Percentiles rank a stretch among this genome's conserved stretches.
Evolutionary conservation across 1,284 basidiomycete genomes (phyloP).

Genomic region (Exsudoporus floridanus): DNA sequence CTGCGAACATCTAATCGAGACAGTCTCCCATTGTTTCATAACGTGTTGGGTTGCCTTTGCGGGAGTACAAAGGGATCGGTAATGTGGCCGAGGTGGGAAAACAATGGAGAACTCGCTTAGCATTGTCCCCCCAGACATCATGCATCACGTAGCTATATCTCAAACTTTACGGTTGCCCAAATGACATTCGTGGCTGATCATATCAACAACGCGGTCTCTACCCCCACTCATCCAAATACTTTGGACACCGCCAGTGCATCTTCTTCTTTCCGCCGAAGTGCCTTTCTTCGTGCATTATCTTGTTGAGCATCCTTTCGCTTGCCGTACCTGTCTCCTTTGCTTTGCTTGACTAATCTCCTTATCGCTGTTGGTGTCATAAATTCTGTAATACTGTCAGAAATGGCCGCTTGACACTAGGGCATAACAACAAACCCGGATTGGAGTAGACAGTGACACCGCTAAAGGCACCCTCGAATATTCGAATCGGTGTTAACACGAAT

Average conservation of each 20-base stretch:
- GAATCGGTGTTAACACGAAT: slow-evolving; percentile 96
- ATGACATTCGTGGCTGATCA: neutral
- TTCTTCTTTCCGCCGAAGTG: slow-evolving; percentile 65
- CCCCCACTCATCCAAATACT: slow-evolving; percentile 72
- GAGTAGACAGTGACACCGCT: slow-evolving; percentile 94
- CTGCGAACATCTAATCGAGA: slow-evolving; percentile 1
- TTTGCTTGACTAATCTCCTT: slow-evolving; percentile 69
- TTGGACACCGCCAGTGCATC: slow-evolving; percentile 83
- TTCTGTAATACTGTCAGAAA: slow-evolving; percentile 50
- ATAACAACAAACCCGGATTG: slow-evolving; percentile 73
- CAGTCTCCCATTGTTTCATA: slow-evolving; percentile 28
- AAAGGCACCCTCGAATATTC: slow-evolving; percentile 98
- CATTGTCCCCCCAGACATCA: slow-evolving; percentile 20
- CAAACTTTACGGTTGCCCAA: slow-evolving; percentile 1
- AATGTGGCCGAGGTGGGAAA: slow-evolving; percentile 15
- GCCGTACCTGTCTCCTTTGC: slow-evolving; percentile 80
- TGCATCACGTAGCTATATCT: neutral
- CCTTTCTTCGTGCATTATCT: slow-evolving; percentile 67
- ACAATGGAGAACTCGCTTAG: slow-evolving; percentile 34
- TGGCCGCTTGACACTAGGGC: neutral
- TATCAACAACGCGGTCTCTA: neutral
- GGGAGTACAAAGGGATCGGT: slow-evolving; percentile 28
- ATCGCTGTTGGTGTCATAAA: slow-evolving; percentile 87
- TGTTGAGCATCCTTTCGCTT: slow-evolving; percentile 77
- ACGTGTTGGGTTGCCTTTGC: slow-evolving; percentile 28